These are phyloP conservation scores for Balakata baccata DNA, from an alignment of 345 rosid species.

Conservation along the genomic window DNA sequence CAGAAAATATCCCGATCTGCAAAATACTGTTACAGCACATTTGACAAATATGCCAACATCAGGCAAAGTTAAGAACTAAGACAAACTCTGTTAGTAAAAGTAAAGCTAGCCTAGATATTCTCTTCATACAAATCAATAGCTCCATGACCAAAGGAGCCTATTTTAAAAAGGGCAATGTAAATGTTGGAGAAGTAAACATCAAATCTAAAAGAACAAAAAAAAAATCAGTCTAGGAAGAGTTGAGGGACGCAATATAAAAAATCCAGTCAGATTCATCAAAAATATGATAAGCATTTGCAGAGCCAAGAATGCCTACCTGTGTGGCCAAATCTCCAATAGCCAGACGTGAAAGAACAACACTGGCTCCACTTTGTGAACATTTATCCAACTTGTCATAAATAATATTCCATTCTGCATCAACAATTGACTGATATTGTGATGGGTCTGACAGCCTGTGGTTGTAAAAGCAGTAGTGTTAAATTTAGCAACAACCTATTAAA, in stretches of 20 bases:
- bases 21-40: conserved; percentile 62
- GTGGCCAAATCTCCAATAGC: conserved; percentile 99
- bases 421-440: conserved; percentile 93
- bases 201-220: too few relatives aligned
- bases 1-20: conserved; percentile 99
- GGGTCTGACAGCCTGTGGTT: conserved; percentile 85
- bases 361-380: conserved; percentile 89
- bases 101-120: background rate
- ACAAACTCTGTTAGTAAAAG: background rate
- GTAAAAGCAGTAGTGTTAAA: conserved; percentile 9
- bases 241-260: too few relatives aligned
- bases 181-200: too few relatives aligned
- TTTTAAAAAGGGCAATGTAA: too few relatives aligned
- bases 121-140: too few relatives aligned
- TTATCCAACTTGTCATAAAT: conserved; percentile 97
- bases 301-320: conserved; percentile 49
- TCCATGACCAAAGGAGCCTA: too few relatives aligned
- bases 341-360: conserved; percentile 92
- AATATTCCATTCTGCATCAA: conserved; percentile 99
- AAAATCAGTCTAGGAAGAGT: too few relatives aligned
- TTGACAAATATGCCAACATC: background rate
- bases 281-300: background rate
- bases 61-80: background rate
- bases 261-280: background rate
- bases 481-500: conserved; percentile 14